Evolutionary conservation across 176 grass and related monocot genomes (phyloP), one percentile per base, ranked within the genome.

Genomic region (Urochloa ruziziensis): DNA sequence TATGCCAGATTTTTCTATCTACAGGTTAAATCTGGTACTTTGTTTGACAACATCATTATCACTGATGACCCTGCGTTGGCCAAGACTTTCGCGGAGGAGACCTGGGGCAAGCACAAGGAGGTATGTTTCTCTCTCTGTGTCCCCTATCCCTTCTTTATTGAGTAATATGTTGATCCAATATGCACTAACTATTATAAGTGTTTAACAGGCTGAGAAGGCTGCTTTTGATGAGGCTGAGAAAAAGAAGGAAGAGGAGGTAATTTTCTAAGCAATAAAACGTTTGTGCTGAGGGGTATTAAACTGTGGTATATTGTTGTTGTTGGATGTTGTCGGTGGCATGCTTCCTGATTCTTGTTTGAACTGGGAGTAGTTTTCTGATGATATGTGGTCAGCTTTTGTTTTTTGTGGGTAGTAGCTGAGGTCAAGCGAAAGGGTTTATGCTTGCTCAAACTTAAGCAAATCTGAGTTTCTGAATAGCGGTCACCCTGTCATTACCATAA

Each of bases 221-320:
- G 90, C 94, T 79, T 97, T 97, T 53, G 94, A 97, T 3, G 92
- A 92, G 80, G 90, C 86, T 68, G 94, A 97, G 90, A 97, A 94
- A 85, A 97, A 92, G 77, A 92, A 90, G 73, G 83, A 91, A 89
- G 92, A 90, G 44, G 94, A 92, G 94, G 92, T 94, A 89, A 80
- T 63, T 73, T 82, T 46, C 10, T 80, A 81, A 25, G 58, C 59
- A 24, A 62, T 47, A 29, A 25, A 70, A 27, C 25, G 13, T 44
- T 46, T 30, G 10, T 71, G 24, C 54, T 48, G 24, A 4, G 0
- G 2, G 68, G 24, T 18, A 4, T 29, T 21, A 56, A 5, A 58
- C 54, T 71, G 42, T 62, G 0, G 3, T 18, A 29, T 66, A n/a
- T 78, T 57, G 24, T 4, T 42, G 24, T 25, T 53, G 25, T 0